Evolutionary conservation across 2,329 filamentous ascomycete genomes (phyloP), one percentile per base, ranked within the genome.

Genomic region (Trichoderma pleuroti): DNA sequence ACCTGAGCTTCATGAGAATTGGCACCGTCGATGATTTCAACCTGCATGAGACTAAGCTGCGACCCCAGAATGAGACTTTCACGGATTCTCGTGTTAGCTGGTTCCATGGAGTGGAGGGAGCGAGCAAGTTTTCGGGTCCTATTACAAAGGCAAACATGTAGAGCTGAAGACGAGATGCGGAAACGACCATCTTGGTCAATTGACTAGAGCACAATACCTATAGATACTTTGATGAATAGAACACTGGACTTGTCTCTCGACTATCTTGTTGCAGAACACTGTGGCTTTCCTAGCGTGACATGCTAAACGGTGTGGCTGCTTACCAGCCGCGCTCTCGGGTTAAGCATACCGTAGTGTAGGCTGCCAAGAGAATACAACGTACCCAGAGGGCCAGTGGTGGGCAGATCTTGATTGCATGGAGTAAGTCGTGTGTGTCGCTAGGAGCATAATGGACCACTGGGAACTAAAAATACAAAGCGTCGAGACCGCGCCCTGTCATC

Each of bases 21-120:
- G 66, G 66, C 28, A 68, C 66, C 5, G 66, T 68, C 30, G 66
- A 68, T 30, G 66, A 68, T 14, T 68, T 68, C 66, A 49, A 18
- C 5, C 56, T 68, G 16, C 66, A 68, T 12, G 56, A 68, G 21
- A 68, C 66, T 28, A 68, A 68, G 30, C 39, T 68, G 14, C 59
- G 28, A 39, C 66, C 56, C 4, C 39, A 52, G 56, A 11, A 28
- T 3, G 66, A 61, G 39, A 28, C 52, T 32, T 68, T 52, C 26
- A 46, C 56, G 2, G 36, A 34, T 5, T 36, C 7, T 24, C 66
- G 66, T 26, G 56, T 61, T 8, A 61, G n/a, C 34, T 68, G 66
- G 66, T 68, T 57, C 56, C 66, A 68, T 28, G 66, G 66, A 52
- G 56, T 68, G 10, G 56, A 68, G 6, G 66, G 66, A 28, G 66